Conservation (phyloP, 305 asterid species). For the Euphrasia arctica region DNA sequence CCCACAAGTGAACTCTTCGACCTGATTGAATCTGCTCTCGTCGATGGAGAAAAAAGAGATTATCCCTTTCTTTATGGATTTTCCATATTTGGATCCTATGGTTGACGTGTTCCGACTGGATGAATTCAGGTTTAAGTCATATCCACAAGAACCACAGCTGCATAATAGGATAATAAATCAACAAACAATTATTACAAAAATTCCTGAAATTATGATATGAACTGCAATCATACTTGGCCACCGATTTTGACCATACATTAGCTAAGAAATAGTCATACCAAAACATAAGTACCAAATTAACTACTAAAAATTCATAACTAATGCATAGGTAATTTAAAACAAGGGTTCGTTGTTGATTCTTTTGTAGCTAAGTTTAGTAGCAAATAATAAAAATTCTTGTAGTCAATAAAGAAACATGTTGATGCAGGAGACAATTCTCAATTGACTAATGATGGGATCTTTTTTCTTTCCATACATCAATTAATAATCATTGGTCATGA, state of each 20-base stretch:
- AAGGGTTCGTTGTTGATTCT: not conserved
- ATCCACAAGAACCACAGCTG: slow-evolving; percentile 92
- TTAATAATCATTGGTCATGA: not conserved
- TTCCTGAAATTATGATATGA: not conserved
- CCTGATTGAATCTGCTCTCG: slow-evolving; percentile 73
- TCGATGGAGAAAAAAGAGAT: slow-evolving; percentile 73
- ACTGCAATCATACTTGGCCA: not conserved
- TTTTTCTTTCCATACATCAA: not conserved
- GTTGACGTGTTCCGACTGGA: slow-evolving; percentile 75
- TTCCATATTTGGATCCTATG: slow-evolving; percentile 77
- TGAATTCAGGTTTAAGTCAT: slow-evolving; percentile 67
- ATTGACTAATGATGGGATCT: not conserved
- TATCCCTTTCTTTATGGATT: slow-evolving; percentile 76
- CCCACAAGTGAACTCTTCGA: slow-evolving; percentile 49
- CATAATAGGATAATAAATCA: slow-evolving; percentile 27
- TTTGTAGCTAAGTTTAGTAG: not conserved
- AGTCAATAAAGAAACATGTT: not conserved
- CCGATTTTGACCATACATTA: not conserved
- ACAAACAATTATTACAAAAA: not conserved
- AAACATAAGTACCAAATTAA: no score
- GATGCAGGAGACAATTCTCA: not conserved
- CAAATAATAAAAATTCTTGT: no score
- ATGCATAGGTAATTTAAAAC: no score
- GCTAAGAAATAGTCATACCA: not conserved
- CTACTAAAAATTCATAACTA: no score